phyloP scores from a whole-genome alignment of 164 flowering plant genomes.

The Nymphaea thermarum region DNA sequence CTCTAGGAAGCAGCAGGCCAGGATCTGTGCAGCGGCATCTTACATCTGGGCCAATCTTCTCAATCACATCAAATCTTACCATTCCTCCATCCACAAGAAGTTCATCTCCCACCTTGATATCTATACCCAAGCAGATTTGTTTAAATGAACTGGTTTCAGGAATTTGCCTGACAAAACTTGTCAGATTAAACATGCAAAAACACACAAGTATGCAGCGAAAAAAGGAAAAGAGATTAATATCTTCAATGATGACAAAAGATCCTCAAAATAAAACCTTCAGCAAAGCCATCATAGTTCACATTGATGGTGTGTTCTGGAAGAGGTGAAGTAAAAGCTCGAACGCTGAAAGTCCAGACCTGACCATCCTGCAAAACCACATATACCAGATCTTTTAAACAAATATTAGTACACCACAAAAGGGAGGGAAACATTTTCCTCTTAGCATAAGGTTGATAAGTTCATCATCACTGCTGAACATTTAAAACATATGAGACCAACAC shows the following conservation, averaged over 20 bases:
- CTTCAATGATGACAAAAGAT: no score
- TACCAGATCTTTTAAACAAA: neutral
- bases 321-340: conserved; percentile 55
- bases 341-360: conserved; percentile 90
- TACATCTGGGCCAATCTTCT: conserved; percentile 98
- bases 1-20: conserved; percentile 85
- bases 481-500: no score
- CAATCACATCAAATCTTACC: conserved; percentile 97
- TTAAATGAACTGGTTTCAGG: neutral
- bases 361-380: conserved; percentile 56
- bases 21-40: conserved; percentile 91
- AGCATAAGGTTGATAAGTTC: no score
- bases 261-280: conserved; percentile 52
- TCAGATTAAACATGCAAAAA: neutral
- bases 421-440: no score
- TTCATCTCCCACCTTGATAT: conserved; percentile 87
- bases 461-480: no score
- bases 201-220: neutral
- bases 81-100: conserved; percentile 98
- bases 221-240: no score
- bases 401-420: no score
- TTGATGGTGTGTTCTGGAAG: conserved; percentile 78
- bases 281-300: conserved; percentile 95
- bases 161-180: no score
- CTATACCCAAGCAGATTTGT: conserved; percentile 20